These are phyloP conservation scores for Kluyveromyces lactis DNA, from an alignment of 805 yeast species.

Conservation along the genomic window DNA sequence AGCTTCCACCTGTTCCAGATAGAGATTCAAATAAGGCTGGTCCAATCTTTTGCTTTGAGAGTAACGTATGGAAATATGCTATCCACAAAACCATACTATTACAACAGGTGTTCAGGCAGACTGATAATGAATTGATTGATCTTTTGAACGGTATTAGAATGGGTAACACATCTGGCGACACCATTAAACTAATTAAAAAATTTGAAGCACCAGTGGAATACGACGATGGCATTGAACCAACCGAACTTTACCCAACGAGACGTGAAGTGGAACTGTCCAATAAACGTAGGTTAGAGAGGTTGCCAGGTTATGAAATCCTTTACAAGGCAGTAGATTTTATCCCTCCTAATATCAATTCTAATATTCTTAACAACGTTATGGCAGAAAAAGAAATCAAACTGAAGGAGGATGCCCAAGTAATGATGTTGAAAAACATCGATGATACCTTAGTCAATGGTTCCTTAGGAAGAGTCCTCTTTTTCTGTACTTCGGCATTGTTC, in stretches of 20 bases:
- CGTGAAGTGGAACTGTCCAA: constrained; percentile 79
- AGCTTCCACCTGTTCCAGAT: constrained; percentile 79
- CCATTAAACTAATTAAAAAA: constrained; percentile 11
- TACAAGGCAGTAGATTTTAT: constrained; percentile 43
- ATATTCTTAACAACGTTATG: constrained; percentile 37
- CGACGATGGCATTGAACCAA: constrained; percentile 62
- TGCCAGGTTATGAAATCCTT: constrained; percentile 39
- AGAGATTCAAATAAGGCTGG: constrained; percentile 27
- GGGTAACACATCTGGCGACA: constrained; percentile 46
- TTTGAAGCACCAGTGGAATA: constrained; percentile 11
- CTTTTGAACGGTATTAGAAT: constrained; percentile 75
- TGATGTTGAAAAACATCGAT: constrained; percentile 80
- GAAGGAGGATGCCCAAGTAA: constrained; percentile 87
- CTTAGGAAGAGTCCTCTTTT: constrained; percentile 58
- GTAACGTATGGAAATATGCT: constrained; percentile 56
- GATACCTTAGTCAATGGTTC: constrained; percentile 83
- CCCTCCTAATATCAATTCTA: constrained; percentile 10
- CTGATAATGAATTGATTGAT: constrained; percentile 66
- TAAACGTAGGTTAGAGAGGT: constrained; percentile 35
- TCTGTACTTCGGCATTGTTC: constrained; percentile 25
- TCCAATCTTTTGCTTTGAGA: constrained; percentile 64
- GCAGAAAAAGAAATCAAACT: constrained; percentile 56
- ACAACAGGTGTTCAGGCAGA: constrained; percentile 72
- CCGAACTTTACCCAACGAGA: constrained; percentile 83
- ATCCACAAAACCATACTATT: constrained; percentile 61